phyloP scores from a whole-genome alignment of 2,329 filamentous ascomycete species.

The Calonectria crousiana region DNA sequence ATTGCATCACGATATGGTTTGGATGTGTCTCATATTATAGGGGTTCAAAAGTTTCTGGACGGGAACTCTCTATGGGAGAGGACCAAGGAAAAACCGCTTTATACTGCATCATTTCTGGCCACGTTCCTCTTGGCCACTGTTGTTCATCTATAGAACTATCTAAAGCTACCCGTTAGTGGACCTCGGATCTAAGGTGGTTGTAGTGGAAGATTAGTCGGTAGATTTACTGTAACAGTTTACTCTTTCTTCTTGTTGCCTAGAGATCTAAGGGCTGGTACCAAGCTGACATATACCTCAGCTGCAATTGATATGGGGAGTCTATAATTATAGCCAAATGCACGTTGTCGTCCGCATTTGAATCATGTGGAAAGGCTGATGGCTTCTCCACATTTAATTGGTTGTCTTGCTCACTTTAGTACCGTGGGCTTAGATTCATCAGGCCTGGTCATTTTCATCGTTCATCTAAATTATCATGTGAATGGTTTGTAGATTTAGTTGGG shows the following conservation, averaged over 20 bases:
- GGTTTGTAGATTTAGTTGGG: too few species aligned
- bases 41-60: conserved; percentile 51
- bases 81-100: conserved; percentile 70
- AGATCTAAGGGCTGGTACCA: neutral
- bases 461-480: too few species aligned
- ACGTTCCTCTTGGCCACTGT: conserved; percentile 76
- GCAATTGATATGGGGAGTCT: neutral
- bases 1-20: conserved; percentile 59
- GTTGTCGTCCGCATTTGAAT: neutral
- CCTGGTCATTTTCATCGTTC: neutral
- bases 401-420: neutral
- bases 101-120: conserved; percentile 77
- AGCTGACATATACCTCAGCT: too few species aligned
- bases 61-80: conserved; percentile 59
- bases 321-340: neutral
- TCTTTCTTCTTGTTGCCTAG: neutral
- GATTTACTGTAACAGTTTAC: neutral
- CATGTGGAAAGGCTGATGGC: neutral
- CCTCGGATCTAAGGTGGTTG: too few species aligned
- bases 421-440: neutral
- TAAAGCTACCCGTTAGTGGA: neutral
- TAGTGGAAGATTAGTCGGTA: too few species aligned
- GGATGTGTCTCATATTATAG: conserved; percentile 52
- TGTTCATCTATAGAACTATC: conserved; percentile 56
- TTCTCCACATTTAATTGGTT: neutral